Base-by-base conservation (phyloP, 148 eudicot species). In the Diospyros kaki region DNA sequence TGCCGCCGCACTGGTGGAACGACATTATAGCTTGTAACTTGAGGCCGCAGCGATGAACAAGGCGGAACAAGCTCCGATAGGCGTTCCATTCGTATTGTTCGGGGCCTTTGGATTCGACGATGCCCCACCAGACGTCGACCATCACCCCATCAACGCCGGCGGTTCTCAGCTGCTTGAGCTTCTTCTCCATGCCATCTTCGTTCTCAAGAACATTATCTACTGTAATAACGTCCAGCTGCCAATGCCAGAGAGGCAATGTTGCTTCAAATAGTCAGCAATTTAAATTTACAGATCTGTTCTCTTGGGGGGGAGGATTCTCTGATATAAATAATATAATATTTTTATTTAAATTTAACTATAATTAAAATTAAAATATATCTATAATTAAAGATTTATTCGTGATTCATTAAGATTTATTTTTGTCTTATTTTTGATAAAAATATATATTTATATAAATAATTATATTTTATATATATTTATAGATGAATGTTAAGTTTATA, bases 91-190 rank as follows among this genome's bases (percentile, higher is more conserved):
- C 85, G 59, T 93, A 93, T 46, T 83, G 86, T 74, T 88, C 83
- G 10, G 94, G 93, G 14, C 97, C 93, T 79, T 82, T 78, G 9
- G 93, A 73, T 81, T 93, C 97, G 5, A 89, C 85, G 11, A 91
- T 87, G 4, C 98, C 97, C 94, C 98, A 91, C 98, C 98, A 93
- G 14, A 93, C 94, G 74, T 91, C 97, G 54, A 91, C 84, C 97
- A 91, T 93, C 14, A 93, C 84, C 70, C 97, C 97, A 76, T 91
- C 98, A 55, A 89, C 87, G 1, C 81, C 90, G 41, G 91, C 90
- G 42, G 58, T 79, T 72, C 76, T 89, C 45, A 93, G 86, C 72
- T 86, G 48, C 80, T 78, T 84, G 41, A 91, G 85, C 64, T 86
- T 91, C 66, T 77, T 76, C 80, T 83, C 84, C 4, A 80, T 71